Conservation (phyloP, 352 stramenopile genomes). For the Globisporangium takayamanum region DNA sequence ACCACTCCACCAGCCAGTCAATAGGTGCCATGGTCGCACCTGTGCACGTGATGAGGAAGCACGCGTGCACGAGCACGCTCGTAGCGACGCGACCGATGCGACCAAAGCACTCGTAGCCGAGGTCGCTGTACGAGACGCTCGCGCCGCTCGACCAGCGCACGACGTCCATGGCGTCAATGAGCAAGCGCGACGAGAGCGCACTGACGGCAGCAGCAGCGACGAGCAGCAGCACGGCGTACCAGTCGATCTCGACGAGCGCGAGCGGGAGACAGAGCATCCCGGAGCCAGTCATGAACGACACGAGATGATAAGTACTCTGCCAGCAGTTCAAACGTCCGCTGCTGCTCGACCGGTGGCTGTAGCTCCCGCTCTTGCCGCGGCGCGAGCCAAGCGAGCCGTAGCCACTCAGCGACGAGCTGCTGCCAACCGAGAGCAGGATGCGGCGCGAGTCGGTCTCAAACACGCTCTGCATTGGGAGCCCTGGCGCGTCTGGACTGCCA, state of each 20-base stretch:
- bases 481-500: neutral
- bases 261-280: constrained; percentile 68
- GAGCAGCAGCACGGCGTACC: constrained; percentile 64
- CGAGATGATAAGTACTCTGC: constrained; percentile 62
- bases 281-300: constrained; percentile 72
- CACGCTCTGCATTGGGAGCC: constrained; percentile 9
- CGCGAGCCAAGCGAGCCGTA: constrained; percentile 17
- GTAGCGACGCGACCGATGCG: constrained; percentile 32
- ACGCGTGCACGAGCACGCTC: constrained; percentile 38
- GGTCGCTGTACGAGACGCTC: constrained; percentile 60
- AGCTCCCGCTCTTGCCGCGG: constrained; percentile 16
- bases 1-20: neutral
- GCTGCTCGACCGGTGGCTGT: constrained; percentile 13
- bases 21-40: constrained; percentile 10
- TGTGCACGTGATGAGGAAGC: constrained; percentile 55
- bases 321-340: constrained; percentile 34
- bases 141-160: constrained; percentile 59
- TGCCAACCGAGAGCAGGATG: constrained; percentile 18
- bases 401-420: constrained; percentile 29
- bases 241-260: constrained; percentile 72
- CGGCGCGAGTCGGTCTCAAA: constrained; percentile 8
- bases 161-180: constrained; percentile 64
- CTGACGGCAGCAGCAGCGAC: constrained; percentile 39
- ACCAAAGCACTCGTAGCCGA: constrained; percentile 65
- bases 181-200: constrained; percentile 56